Conservation (phyloP, 2,329 filamentous ascomycete genomes). For the Trichophyton benhamiae region DNA sequence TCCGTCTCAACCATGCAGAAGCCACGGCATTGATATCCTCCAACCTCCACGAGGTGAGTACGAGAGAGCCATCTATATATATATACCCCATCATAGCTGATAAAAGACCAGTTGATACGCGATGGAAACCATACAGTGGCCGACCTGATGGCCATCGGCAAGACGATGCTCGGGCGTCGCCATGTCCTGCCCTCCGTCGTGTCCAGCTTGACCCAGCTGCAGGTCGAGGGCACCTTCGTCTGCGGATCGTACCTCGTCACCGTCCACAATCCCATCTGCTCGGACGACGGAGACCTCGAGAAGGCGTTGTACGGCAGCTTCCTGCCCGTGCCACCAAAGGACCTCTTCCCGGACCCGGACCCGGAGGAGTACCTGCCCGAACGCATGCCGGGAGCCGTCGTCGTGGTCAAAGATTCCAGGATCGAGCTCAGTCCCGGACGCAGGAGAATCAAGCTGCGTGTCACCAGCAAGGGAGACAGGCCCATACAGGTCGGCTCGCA, state of each 20-base stretch:
- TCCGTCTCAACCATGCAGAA: conserved; percentile 82
- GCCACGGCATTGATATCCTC: conserved; percentile 58
- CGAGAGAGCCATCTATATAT: too few species aligned
- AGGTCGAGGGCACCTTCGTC: conserved; percentile 88
- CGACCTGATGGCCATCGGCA: conserved; percentile 83
- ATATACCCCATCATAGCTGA: too few species aligned
- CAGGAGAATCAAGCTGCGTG: conserved; percentile 58
- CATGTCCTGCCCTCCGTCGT: conserved; percentile 79
- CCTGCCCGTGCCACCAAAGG: conserved; percentile 60
- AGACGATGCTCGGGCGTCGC: conserved; percentile 82
- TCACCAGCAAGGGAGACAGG: conserved; percentile 77
- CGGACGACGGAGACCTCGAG: conserved; percentile 74
- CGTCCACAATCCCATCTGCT: conserved; percentile 77
- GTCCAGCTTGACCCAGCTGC: conserved; percentile 66
- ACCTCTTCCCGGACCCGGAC: conserved; percentile 54
- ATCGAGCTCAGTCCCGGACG: conserved; percentile 63
- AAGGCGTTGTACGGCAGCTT: conserved; percentile 86
- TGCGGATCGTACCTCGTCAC: conserved; percentile 89
- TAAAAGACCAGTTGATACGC: conserved; percentile 75
- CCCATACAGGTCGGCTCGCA: conserved; percentile 89
- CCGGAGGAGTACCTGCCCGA: conserved; percentile 53
- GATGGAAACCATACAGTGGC: conserved; percentile 88
- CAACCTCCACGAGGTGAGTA: conserved; percentile 67
- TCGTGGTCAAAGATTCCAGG: conserved; percentile 54
- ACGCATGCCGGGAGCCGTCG: conserved; percentile 66